Evolutionary conservation across 176 grass and related monocot species (phyloP).

Genomic region (Eleusine coracana): DNA sequence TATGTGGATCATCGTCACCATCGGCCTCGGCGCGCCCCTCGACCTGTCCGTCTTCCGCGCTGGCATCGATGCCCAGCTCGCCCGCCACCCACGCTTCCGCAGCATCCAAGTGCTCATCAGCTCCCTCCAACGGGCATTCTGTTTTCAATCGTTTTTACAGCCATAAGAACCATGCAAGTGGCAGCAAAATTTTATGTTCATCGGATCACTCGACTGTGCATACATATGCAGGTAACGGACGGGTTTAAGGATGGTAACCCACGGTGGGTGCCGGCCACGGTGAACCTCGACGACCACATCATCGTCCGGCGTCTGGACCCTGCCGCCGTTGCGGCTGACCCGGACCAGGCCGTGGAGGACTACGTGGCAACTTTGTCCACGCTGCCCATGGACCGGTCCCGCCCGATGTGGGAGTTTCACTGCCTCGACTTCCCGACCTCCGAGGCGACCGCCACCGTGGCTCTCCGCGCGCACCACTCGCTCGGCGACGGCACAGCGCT

Average conservation of each 20-base stretch:
- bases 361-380: constrained; percentile 75
- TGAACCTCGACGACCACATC: constrained; percentile 38
- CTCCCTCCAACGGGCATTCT: too few relatives aligned
- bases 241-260: constrained; percentile 10
- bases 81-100: constrained; percentile 73
- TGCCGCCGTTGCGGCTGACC: constrained; percentile 26
- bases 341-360: constrained; percentile 72
- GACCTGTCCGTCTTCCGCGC: constrained; percentile 46
- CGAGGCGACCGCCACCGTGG: constrained; percentile 50
- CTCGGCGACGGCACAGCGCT: constrained; percentile 93
- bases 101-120: constrained; percentile 52
- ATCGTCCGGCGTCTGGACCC: constrained; percentile 57
- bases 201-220: too few relatives aligned
- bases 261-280: constrained; percentile 57
- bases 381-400: constrained; percentile 54
- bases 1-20: constrained; percentile 67
- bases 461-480: constrained; percentile 84
- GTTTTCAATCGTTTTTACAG: too few relatives aligned
- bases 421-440: constrained; percentile 82
- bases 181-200: too few relatives aligned
- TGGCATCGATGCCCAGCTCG: constrained; percentile 66
- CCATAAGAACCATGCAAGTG: too few relatives aligned
- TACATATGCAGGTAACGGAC: constrained; percentile 30
- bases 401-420: constrained; percentile 91
- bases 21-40: constrained; percentile 47